A percentile compares a stretch with the other conserved stretches of the same genome.
phyloP scores from a whole-genome alignment of 1,284 basidiomycete genomes.

The Hemileccinum hortonii region DNA sequence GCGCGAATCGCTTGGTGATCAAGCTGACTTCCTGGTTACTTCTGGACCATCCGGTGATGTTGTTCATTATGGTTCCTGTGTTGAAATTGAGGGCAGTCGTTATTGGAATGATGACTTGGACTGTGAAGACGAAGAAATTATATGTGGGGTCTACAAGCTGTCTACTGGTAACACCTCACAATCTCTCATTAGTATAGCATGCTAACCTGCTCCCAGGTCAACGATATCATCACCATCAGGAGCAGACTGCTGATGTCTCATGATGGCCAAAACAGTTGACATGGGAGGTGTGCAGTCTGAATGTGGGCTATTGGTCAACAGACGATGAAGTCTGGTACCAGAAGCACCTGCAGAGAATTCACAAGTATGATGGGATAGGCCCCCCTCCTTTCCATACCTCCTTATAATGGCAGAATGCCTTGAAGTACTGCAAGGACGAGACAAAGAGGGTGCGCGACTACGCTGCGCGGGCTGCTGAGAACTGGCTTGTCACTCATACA shows the following conservation, averaged over 20 bases:
- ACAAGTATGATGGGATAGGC: neutral
- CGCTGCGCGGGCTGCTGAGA: too few species aligned
- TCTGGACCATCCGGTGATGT: too few species aligned
- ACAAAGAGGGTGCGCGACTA: too few species aligned
- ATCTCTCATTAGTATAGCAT: too few species aligned
- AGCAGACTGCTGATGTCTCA: neutral
- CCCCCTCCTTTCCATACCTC: neutral
- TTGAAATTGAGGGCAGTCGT: too few species aligned
- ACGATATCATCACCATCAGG: neutral
- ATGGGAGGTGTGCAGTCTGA: neutral
- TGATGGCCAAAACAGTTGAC: conserved; percentile 2
- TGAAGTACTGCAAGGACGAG: too few species aligned
- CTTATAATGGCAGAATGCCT: neutral
- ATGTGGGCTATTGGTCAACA: conserved; percentile 9
- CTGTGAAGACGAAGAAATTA: conserved; percentile 2
- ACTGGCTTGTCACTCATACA: too few species aligned
- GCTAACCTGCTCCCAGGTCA: neutral
- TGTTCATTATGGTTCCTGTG: too few species aligned
- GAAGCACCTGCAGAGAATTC: neutral
- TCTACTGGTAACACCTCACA: conserved; percentile 16
- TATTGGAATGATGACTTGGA: conserved; percentile 15
- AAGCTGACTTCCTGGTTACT: too few species aligned
- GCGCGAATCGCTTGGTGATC: neutral
- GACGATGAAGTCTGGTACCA: conserved; percentile 7
- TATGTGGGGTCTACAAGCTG: conserved; percentile 15